A percentile compares a stretch with the other conserved stretches of the same genome.
phyloP scores from a whole-genome alignment of 768 basidiomycete species.

The Pholiota molesta region DNA sequence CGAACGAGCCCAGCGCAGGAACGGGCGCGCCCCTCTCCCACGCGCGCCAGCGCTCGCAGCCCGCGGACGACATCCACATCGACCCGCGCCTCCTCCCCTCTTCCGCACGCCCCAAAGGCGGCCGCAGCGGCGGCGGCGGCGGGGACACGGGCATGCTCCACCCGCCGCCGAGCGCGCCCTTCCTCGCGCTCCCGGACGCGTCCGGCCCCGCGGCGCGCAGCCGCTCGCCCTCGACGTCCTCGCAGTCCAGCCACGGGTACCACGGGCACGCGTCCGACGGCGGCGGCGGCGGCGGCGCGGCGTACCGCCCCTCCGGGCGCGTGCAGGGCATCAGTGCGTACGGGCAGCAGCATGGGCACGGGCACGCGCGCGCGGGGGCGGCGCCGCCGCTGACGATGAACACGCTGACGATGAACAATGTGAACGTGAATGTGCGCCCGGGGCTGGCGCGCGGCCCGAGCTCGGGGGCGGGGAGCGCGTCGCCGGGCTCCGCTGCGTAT shows the following conservation, averaged over 20 bases:
- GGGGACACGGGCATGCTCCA: background rate
- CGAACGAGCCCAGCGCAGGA: background rate
- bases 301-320: constrained; percentile 28
- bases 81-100: constrained; percentile 12
- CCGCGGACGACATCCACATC: constrained; percentile 3
- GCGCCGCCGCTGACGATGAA: constrained; percentile 23
- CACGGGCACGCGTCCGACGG: background rate
- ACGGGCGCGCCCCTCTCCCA: background rate
- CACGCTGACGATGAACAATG: constrained; percentile 18
- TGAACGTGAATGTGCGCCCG: constrained; percentile 14
- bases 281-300: constrained; percentile 15
- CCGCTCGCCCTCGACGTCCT: constrained; percentile 33
- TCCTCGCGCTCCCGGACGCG: constrained; percentile 12
- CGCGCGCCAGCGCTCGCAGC: background rate
- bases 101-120: background rate
- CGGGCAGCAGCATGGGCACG: constrained; percentile 5
- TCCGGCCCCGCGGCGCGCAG: constrained; percentile 23
- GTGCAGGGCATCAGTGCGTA: constrained; percentile 23
- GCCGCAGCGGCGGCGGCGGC: background rate
- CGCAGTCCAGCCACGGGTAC: constrained; percentile 34
- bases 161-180: constrained; percentile 1
- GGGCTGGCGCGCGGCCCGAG: constrained; percentile 17
- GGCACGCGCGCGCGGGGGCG: constrained; percentile 16
- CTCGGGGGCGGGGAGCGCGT: constrained; percentile 19
- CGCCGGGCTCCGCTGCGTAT: constrained; percentile 15